phyloP scores from a whole-genome alignment of 2,329 filamentous ascomycete genomes.

The Thelonectria rubi region DNA sequence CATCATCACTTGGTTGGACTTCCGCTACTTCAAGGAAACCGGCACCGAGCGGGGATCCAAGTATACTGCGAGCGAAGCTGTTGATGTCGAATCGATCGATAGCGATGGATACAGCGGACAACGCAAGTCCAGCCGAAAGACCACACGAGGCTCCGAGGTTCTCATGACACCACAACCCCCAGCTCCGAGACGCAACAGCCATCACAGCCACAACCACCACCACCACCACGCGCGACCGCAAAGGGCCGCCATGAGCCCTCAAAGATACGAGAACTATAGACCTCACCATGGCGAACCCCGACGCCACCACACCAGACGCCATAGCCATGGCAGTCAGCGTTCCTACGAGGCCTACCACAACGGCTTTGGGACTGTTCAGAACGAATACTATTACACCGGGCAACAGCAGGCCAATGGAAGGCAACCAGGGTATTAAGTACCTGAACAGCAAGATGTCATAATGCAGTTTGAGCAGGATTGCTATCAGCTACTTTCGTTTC shows the following conservation, averaged over 20 bases:
- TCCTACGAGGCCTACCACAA: neutral
- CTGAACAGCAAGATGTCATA: too few relatives aligned
- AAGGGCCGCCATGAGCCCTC: neutral
- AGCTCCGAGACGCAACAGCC: neutral
- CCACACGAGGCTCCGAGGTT: neutral
- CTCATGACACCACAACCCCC: slow-evolving; percentile 3
- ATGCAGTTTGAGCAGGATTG: too few relatives aligned
- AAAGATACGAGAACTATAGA: slow-evolving; percentile 5
- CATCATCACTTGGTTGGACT: slow-evolving; percentile 8
- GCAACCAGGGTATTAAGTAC: neutral
- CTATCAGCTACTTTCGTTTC: too few relatives aligned
- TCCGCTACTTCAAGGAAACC: slow-evolving; percentile 7
- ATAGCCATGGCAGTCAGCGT: slow-evolving; percentile 7
- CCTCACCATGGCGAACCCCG: neutral
- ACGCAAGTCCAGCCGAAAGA: neutral
- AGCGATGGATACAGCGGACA: neutral
- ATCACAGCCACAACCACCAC: too few relatives aligned
- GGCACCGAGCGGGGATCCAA: slow-evolving; percentile 6
- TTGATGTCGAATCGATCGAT: slow-evolving; percentile 11
- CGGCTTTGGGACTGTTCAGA: neutral
- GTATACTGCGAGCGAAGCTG: slow-evolving; percentile 3
- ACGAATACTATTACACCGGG: neutral
- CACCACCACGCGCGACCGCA: neutral
- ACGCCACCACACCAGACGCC: neutral
- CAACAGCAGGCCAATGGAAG: neutral